Percentiles rank a stretch among this genome's conserved stretches.
These are phyloP conservation scores for Calonectria henricotiae DNA, from an alignment of 2,329 filamentous ascomycete genomes.

Conservation along the genomic window DNA sequence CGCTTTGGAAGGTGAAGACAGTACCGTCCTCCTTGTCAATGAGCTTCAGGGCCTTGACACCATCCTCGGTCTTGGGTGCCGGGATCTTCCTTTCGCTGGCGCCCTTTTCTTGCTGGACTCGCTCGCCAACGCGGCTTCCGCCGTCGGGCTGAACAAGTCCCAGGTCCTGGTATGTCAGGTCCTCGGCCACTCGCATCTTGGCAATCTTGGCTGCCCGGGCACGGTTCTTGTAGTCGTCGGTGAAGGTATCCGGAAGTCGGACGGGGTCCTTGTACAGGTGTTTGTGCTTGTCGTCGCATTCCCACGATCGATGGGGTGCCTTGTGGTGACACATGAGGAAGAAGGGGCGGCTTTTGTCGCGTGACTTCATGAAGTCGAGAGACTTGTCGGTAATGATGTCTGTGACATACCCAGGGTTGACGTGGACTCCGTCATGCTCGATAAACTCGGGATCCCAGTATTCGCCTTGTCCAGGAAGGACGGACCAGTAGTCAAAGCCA, in stretches of 20 bases:
- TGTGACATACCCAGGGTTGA: conserved; percentile 64
- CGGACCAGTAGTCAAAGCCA: conserved; percentile 69
- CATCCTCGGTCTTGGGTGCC: conserved; percentile 36
- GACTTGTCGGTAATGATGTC: conserved; percentile 70
- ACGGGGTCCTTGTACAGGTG: conserved; percentile 65
- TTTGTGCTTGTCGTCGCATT: conserved; percentile 67
- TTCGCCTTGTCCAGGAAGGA: conserved; percentile 68
- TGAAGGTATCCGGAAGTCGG: conserved; percentile 67
- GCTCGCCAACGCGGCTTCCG: conserved; percentile 59
- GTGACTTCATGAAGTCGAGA: conserved; percentile 60
- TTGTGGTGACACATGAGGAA: conserved; percentile 74
- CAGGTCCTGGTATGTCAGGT: conserved; percentile 68
- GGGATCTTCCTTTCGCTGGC: conserved; percentile 53
- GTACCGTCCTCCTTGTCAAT: conserved; percentile 65
- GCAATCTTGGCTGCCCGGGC: conserved; percentile 66
- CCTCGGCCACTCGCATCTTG: conserved; percentile 69
- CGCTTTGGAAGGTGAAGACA: conserved; percentile 63
- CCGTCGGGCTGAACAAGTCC: conserved; percentile 70
- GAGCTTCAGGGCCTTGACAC: conserved; percentile 50
- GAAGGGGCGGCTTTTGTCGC: conserved; percentile 62
- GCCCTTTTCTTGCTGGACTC: conserved; percentile 51
- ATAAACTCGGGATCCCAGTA: conserved; percentile 70
- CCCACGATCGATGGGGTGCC: conserved; percentile 70
- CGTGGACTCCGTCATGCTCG: conserved; percentile 55
- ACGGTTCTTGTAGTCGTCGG: conserved; percentile 70